These are phyloP conservation scores for Colletotrichum orchidophilum DNA, from an alignment of 2,329 filamentous ascomycete genomes.

Conservation along the genomic window DNA sequence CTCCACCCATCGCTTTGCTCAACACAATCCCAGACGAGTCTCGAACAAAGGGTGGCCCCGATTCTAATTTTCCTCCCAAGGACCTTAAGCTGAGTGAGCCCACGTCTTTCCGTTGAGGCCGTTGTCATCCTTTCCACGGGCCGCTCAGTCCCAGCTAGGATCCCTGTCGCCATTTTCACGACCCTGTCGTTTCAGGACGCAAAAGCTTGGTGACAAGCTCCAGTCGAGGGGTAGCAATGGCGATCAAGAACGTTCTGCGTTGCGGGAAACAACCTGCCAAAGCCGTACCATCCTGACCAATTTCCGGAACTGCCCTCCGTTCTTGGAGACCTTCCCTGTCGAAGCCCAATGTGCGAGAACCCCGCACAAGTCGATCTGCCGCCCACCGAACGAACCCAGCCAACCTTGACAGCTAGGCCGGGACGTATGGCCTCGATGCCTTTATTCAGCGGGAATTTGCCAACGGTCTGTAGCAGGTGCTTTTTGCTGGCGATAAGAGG, in stretches of 20 bases:
- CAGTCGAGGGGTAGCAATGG: neutral
- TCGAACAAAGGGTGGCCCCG: neutral
- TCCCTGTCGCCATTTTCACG: conserved; percentile 19
- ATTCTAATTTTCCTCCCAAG: neutral
- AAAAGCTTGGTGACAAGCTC: conserved; percentile 31
- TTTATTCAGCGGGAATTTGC: neutral
- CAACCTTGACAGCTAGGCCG: conserved; percentile 6
- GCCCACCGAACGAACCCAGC: conserved; percentile 11
- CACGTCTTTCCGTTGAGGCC: conserved; percentile 4
- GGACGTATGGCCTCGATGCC: neutral
- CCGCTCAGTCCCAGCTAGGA: conserved; percentile 14
- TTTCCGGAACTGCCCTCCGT: conserved; percentile 6
- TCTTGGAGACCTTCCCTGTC: conserved; percentile 8
- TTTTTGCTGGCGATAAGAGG: neutral
- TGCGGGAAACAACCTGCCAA: neutral
- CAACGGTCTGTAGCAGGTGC: neutral
- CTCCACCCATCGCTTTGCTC: neutral
- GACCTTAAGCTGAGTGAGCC: neutral
- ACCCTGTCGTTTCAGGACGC: conserved; percentile 31
- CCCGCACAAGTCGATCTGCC: conserved; percentile 30
- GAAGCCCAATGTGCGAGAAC: conserved; percentile 13
- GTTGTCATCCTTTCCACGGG: conserved; percentile 18
- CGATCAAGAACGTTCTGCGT: neutral
- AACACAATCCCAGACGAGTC: neutral
- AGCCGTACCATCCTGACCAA: conserved; percentile 4